These are phyloP conservation scores for Azolla pinnata DNA, from an alignment of 75 land plant genomes.

Conservation along the genomic window DNA sequence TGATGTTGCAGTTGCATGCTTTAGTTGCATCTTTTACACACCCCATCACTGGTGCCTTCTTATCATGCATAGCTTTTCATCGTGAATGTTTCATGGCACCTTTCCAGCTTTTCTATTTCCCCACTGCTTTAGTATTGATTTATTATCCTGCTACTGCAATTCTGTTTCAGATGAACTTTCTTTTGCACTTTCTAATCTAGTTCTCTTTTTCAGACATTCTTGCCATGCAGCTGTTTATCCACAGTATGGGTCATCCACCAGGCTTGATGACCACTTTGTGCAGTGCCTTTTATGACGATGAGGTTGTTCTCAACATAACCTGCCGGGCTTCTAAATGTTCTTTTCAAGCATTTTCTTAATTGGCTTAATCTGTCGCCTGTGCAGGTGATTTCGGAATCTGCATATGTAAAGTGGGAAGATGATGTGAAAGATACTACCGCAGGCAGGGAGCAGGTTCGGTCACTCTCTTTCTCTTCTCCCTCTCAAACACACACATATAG, in stretches of 20 bases:
- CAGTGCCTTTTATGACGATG: conserved; percentile 15
- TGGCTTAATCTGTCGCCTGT: neutral
- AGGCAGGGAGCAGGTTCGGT: conserved; percentile 27
- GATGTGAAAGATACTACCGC: conserved; percentile 28
- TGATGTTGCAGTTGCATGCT: no score
- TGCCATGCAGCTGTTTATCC: conserved; percentile 25
- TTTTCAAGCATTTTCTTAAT: neutral
- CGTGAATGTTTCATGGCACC: neutral
- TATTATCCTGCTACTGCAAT: neutral
- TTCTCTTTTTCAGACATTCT: conserved; percentile 18
- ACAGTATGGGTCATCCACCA: conserved; percentile 23
- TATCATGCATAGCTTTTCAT: neutral
- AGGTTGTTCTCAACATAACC: conserved; percentile 16
- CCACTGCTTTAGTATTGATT: neutral
- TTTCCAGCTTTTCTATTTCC: no score
- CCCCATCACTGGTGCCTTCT: neutral
- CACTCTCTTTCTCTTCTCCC: neutral
- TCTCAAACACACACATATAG: neutral
- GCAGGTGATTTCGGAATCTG: conserved; percentile 31
- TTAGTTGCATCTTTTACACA: no score
- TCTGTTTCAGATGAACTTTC: neutral
- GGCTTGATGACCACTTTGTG: conserved; percentile 25
- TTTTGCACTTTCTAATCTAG: neutral
- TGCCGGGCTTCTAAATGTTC: neutral
- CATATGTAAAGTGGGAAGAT: conserved; percentile 26